Conservation (phyloP, 2,329 filamentous ascomycete genomes). For the Rutstroemia sp. region DNA sequence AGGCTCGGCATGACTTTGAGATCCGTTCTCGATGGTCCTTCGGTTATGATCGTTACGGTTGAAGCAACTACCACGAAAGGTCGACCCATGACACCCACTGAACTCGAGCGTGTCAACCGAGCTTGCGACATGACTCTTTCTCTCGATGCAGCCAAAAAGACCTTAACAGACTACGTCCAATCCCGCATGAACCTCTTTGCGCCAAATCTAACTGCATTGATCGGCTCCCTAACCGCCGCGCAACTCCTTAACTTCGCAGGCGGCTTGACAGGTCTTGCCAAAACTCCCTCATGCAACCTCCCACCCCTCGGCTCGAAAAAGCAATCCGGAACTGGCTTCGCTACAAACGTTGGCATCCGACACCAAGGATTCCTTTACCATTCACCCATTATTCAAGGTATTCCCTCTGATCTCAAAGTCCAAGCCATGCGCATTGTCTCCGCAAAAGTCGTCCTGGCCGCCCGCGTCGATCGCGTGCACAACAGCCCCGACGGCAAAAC, state of each 20-base stretch:
- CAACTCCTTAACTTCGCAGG: constrained; percentile 95
- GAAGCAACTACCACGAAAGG: constrained; percentile 89
- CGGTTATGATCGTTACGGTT: constrained; percentile 90
- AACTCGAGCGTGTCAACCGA: constrained; percentile 64
- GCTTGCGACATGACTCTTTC: constrained; percentile 86
- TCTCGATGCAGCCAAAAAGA: constrained; percentile 79
- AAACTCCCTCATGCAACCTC: constrained; percentile 90
- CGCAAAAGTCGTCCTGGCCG: constrained; percentile 88
- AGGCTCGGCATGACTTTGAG: constrained; percentile 67
- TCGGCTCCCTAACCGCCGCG: constrained; percentile 87
- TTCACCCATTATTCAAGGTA: constrained; percentile 78
- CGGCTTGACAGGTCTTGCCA: constrained; percentile 79
- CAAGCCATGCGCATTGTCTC: constrained; percentile 94
- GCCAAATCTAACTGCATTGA: constrained; percentile 82
- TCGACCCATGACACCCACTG: constrained; percentile 64
- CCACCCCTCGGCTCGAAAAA: constrained; percentile 87
- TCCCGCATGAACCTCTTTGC: constrained; percentile 96
- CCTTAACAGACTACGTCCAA: constrained; percentile 87
- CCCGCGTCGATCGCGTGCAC: constrained; percentile 81
- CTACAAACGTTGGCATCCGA: constrained; percentile 84
- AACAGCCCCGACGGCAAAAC: constrained; percentile 73
- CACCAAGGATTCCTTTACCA: constrained; percentile 93
- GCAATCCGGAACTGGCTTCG: constrained; percentile 69
- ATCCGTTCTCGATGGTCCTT: constrained; percentile 77
- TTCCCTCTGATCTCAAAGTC: constrained; percentile 79